Evolutionary conservation across 2,329 filamentous ascomycete species (phyloP).

Genomic region (Ilyonectria mors-panacis): DNA sequence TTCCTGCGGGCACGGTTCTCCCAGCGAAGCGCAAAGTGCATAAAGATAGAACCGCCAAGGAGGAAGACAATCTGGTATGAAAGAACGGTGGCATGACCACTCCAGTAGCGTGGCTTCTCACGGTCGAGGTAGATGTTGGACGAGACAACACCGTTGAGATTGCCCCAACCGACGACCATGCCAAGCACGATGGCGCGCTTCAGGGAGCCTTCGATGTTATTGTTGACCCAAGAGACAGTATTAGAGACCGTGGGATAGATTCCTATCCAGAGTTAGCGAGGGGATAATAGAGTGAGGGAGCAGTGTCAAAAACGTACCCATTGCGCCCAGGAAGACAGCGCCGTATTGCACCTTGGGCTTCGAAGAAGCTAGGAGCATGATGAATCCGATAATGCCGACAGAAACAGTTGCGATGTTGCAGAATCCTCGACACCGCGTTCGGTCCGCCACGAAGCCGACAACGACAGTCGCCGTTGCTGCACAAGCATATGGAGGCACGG

Average conservation of each 20-base stretch:
- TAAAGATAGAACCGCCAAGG: constrained; percentile 74
- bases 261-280: too few relatives aligned
- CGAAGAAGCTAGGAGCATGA: constrained; percentile 72
- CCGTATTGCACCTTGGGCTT: constrained; percentile 74
- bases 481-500: constrained; percentile 71
- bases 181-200: constrained; percentile 82
- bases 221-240: constrained; percentile 79
- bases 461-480: constrained; percentile 74
- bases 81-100: constrained; percentile 75
- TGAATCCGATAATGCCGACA: constrained; percentile 76
- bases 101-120: constrained; percentile 51
- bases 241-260: constrained; percentile 82
- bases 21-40: constrained; percentile 68
- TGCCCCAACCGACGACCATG: constrained; percentile 84
- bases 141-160: constrained; percentile 76
- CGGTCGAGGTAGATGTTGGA: constrained; percentile 73
- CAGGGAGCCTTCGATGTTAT: constrained; percentile 73
- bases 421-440: constrained; percentile 73
- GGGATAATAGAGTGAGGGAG: too few relatives aligned
- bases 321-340: constrained; percentile 77
- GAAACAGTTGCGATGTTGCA: constrained; percentile 76
- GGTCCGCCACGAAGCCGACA: constrained; percentile 76
- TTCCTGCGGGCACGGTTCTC: constrained; percentile 72
- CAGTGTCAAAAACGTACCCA: constrained; percentile 57
- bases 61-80: constrained; percentile 76